Evolutionary conservation across 352 stramenopile species (phyloP), one percentile per base, ranked within the genome.

Genomic region (Stephanocyclus meneghinianus): DNA sequence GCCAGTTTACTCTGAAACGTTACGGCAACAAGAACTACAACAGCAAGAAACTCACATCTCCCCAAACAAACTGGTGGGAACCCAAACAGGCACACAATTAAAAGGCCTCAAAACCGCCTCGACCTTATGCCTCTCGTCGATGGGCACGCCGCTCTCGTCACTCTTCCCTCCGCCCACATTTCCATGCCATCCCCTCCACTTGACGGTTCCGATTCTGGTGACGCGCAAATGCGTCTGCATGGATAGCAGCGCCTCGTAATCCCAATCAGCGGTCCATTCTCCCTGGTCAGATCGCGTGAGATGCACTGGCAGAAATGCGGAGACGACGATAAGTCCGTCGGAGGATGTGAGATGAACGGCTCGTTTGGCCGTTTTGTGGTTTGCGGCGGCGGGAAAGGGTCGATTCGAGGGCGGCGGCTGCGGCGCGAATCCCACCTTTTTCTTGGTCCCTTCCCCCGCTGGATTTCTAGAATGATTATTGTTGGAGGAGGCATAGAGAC

Each of bases 271-370:
- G 8, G 56, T 76, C 90, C 87, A 95, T 53, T 88, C 78, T 66
- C 64, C 84, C 16, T 70, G 50, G 42, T 81, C 56, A 21, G 45
- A 81, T 21, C 87, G 76, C 50, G 85, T 83, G 21, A 99, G 89
- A 29, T 98, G 87, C 9, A 99, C 95, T 0, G 97, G 97, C 35
- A 99, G 87, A 71, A 97, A 97, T 47, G 97, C 97, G n/a, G 95
- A 96, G 6, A 98, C 96, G 6, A 99, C 97, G 61, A 98, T 96
- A 4, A 98, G 92, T 40, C 96, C 96, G 81, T 99, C 97, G 0
- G 94, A 97, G 1, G 93, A 93, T 67, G 96, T 95, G 57, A 98
- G 96, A 61, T 90, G 70, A 3, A 91, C 84, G 4, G 74, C 21
- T 76, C 86, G 78, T 48, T 84, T 84, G 13, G 47, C 26, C 10